These are phyloP conservation scores for Clohesyomyces aquaticus DNA, from an alignment of 495 filamentous ascomycete species.

Conservation along the genomic window DNA sequence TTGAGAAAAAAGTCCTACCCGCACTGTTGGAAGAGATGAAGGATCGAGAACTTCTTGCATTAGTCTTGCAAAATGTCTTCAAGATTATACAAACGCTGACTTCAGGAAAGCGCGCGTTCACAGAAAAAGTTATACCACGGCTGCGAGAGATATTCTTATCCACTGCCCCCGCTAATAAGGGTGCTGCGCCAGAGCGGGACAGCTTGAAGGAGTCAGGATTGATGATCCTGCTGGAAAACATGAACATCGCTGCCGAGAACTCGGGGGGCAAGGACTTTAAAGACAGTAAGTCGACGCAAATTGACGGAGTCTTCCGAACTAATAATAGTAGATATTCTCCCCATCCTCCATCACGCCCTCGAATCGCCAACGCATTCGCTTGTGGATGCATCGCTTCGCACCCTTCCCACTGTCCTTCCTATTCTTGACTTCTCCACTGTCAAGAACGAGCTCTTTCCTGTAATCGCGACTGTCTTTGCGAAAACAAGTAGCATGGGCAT, in stretches of 20 bases:
- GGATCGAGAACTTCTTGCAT: conserved; percentile 79
- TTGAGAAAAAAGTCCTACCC: conserved; percentile 92
- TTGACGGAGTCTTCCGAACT: conserved; percentile 3
- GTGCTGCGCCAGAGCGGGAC: conserved; percentile 67
- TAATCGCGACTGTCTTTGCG: conserved; percentile 85
- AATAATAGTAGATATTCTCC: conserved; percentile 71
- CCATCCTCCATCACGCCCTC: conserved; percentile 76
- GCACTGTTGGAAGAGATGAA: conserved; percentile 89
- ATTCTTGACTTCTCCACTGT: conserved; percentile 93
- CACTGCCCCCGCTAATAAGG: conserved; percentile 44
- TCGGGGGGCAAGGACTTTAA: conserved; percentile 92
- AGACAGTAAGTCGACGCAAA: conserved; percentile 70
- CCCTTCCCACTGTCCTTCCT: conserved; percentile 72
- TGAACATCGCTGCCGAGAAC: conserved; percentile 72
- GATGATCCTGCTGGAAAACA: conserved; percentile 84
- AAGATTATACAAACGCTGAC: conserved; percentile 78
- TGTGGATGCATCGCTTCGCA: conserved; percentile 79
- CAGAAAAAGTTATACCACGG: conserved; percentile 79
- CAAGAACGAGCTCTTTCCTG: conserved; percentile 92
- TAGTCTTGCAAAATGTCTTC: conserved; percentile 89
- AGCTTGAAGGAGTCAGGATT: conserved; percentile 84
- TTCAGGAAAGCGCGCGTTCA: conserved; percentile 73
- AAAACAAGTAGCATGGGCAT: conserved; percentile 91
- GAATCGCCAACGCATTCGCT: conserved; percentile 87
- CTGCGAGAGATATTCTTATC: conserved; percentile 79